Evolutionary conservation across 2,329 filamentous ascomycete species (phyloP), one percentile per base, ranked within the genome.

Genomic region (Lachnellula suecica): DNA sequence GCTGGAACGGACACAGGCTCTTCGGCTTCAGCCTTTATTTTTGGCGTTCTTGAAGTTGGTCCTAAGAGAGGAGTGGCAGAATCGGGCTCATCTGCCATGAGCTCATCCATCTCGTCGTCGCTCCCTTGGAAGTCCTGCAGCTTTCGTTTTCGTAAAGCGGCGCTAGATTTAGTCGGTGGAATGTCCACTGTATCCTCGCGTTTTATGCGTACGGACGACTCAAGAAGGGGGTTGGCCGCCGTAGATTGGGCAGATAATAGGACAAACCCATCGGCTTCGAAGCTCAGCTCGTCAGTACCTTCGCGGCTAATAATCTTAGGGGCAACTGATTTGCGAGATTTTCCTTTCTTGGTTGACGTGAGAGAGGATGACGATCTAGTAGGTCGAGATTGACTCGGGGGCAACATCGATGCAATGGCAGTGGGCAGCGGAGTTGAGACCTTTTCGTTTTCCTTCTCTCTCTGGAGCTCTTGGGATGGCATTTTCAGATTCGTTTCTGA

Each of bases 181-280:
- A 47, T 38, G 23, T 48, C 44, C 3, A 38, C 37, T 2, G 49
- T 51, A 4, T 56, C 52, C 51, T 62, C 54, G 6, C 51, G 55
- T 23, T 60, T 62, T 15, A 61, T 42, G 13, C 47, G 52, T 4
- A 52, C 40, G 3, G 55, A 44, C 9, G 46, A 46, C 7, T 51
- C 38, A 10, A 54, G 27, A 10, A 50, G 49, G 9, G 44, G 34
- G 10, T 51, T 52, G 6, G 41, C 34, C 20, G 46, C 42, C 34
- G 52, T 58, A 23, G 55, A 51, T 15, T 41, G 45, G 3, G 65
- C 60, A 11, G 56, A 59, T 4, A 63, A 37, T 6, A 62, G 40
- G 13, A 62, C 31, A 47, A 62, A 53, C 45, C 66, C 65, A 37
- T 67, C 64, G n/a, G 60, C 25, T 15, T 63, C 63, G 19, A 63